Conservation (phyloP, 2,329 filamentous ascomycete genomes). For the Colletotrichum musicola region DNA sequence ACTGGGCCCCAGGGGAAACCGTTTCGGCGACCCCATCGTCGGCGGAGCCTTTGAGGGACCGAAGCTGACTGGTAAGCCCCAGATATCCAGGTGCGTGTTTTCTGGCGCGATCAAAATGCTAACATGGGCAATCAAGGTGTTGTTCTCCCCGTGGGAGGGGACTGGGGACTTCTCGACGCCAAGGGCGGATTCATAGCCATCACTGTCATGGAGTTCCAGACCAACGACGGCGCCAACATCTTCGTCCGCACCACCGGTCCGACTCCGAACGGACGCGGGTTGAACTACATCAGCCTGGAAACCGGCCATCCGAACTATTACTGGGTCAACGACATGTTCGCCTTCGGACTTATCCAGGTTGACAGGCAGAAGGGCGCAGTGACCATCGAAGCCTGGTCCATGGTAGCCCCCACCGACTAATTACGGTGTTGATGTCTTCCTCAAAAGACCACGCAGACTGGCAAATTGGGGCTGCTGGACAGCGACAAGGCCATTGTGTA, state of each 20-base stretch:
- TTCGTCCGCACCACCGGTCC: background rate
- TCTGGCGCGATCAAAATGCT: background rate
- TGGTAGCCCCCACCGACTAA: background rate
- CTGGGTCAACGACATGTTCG: conserved; percentile 11
- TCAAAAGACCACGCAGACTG: background rate
- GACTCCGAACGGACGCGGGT: background rate
- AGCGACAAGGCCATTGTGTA: background rate
- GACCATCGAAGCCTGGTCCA: conserved; percentile 4
- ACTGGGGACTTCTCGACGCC: conserved; percentile 20
- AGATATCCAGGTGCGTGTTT: background rate
- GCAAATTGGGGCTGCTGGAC: background rate
- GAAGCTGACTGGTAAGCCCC: background rate
- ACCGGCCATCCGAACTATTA: conserved; percentile 9
- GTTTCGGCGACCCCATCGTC: background rate
- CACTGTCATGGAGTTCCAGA: conserved; percentile 13
- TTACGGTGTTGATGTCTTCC: background rate
- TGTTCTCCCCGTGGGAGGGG: background rate
- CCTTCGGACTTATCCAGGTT: background rate
- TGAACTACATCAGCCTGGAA: conserved; percentile 13
- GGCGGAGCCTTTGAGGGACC: conserved; percentile 1
- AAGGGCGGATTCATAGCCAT: conserved; percentile 1
- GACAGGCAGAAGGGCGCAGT: conserved; percentile 1
- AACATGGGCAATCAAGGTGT: background rate
- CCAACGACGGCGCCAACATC: conserved; percentile 14
- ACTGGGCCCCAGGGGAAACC: background rate